phyloP scores from a whole-genome alignment of 768 basidiomycete genomes.

The Hygrophorus pudorinus region DNA sequence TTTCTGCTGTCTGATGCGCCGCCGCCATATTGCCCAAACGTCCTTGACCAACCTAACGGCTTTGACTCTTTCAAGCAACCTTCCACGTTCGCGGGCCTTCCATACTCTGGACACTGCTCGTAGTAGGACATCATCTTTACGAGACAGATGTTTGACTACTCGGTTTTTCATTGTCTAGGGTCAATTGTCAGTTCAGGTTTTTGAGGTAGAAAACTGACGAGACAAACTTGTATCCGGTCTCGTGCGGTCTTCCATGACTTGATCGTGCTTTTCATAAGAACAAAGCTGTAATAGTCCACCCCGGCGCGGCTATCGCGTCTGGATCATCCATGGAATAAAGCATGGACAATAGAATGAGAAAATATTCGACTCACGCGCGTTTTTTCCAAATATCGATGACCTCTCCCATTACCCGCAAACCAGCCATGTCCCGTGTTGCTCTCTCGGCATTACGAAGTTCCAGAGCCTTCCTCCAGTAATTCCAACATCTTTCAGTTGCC shows the following conservation, averaged over 20 bases:
- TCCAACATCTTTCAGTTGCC: conserved; percentile 35
- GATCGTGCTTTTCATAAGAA: conserved; percentile 36
- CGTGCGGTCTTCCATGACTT: conserved; percentile 46
- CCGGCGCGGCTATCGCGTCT: conserved; percentile 39
- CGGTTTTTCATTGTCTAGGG: conserved; percentile 44
- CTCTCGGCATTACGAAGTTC: conserved; percentile 37
- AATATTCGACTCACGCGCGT: conserved; percentile 33
- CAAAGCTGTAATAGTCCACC: conserved; percentile 28
- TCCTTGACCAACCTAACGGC: conserved; percentile 33
- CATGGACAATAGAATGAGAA: background rate
- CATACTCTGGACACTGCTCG: conserved; percentile 53
- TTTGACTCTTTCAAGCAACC: conserved; percentile 44
- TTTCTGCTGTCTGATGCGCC: conserved; percentile 27
- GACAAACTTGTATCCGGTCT: conserved; percentile 40
- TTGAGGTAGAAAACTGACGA: background rate
- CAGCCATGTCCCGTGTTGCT: conserved; percentile 31
- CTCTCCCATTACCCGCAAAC: conserved; percentile 37
- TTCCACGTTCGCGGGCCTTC: conserved; percentile 59
- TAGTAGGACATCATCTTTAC: conserved; percentile 49
- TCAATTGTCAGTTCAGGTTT: background rate
- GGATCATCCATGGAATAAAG: background rate
- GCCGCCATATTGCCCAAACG: conserved; percentile 42
- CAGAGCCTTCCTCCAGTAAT: conserved; percentile 42
- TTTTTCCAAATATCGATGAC: conserved; percentile 49
- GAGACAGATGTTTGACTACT: conserved; percentile 43